Percentiles rank a stretch among this genome's conserved stretches.
These are phyloP conservation scores for Adansonia gregorii DNA, from an alignment of 441 rosid species.

Conservation along the genomic window DNA sequence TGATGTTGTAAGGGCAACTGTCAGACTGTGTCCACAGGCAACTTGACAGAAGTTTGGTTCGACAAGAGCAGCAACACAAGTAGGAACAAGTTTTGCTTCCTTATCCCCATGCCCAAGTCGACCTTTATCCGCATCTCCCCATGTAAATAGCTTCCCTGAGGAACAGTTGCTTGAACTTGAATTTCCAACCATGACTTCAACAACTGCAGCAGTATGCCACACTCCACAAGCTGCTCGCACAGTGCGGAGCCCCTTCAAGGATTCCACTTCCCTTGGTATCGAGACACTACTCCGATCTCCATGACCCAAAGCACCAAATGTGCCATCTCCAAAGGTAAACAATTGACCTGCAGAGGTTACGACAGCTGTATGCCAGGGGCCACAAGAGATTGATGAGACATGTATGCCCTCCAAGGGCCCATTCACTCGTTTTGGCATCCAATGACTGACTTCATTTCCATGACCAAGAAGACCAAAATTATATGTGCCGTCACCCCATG, in stretches of 20 bases:
- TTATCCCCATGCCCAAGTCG: slow-evolving; percentile 95
- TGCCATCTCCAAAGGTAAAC: slow-evolving; percentile 98
- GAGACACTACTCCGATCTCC: slow-evolving; percentile 81
- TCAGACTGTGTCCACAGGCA: slow-evolving; percentile 89
- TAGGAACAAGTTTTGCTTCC: slow-evolving; percentile 90
- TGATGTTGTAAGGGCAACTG: slow-evolving; percentile 82
- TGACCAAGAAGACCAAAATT: slow-evolving; percentile 95
- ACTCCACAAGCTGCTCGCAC: slow-evolving; percentile 95
- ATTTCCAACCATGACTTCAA: slow-evolving; percentile 94
- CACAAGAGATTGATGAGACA: slow-evolving; percentile 91
- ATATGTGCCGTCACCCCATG: slow-evolving; percentile 90
- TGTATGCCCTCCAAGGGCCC: slow-evolving; percentile 93
- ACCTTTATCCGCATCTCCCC: slow-evolving; percentile 98
- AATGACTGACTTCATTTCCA: slow-evolving; percentile 91
- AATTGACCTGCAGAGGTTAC: slow-evolving; percentile 93
- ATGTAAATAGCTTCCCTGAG: slow-evolving; percentile 90
- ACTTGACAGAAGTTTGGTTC: slow-evolving; percentile 95
- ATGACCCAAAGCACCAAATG: slow-evolving; percentile 95
- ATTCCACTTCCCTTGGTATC: slow-evolving; percentile 88
- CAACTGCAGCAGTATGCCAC: slow-evolving; percentile 98
- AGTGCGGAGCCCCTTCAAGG: slow-evolving; percentile 92
- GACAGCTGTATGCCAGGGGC: slow-evolving; percentile 97
- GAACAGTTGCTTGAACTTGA: slow-evolving; percentile 90
- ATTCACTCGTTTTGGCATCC: slow-evolving; percentile 87
- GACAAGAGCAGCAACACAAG: slow-evolving; percentile 95